Conservation (phyloP, 2,329 filamentous ascomycete species). For the Furcasterigmium furcatum region DNA sequence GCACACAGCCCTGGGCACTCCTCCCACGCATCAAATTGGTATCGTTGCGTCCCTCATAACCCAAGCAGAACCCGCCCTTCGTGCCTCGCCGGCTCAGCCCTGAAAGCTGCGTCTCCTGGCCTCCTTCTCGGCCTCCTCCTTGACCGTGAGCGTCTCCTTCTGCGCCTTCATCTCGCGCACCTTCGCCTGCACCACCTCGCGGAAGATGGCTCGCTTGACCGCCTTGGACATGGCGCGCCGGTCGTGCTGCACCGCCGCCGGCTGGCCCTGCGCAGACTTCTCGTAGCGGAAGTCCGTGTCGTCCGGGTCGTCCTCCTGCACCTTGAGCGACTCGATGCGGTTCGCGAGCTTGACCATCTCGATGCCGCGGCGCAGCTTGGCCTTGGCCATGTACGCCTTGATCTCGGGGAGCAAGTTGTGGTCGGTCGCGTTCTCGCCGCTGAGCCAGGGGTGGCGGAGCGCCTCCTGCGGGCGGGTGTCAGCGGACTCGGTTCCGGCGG, state of each 20-base stretch:
- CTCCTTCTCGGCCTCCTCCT: constrained; percentile 54
- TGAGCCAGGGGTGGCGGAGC: constrained; percentile 82
- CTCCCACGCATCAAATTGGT: background rate
- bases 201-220: constrained; percentile 74
- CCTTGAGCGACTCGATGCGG: constrained; percentile 90
- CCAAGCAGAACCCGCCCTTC: background rate
- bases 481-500: background rate
- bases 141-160: constrained; percentile 69
- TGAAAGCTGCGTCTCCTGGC: constrained; percentile 32
- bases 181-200: constrained; percentile 91
- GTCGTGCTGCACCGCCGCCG: constrained; percentile 51
- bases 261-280: constrained; percentile 46
- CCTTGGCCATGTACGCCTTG: constrained; percentile 87
- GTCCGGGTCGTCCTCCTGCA: constrained; percentile 81
- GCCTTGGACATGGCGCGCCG: constrained; percentile 38
- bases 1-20: no score
- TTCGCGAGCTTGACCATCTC: constrained; percentile 95
- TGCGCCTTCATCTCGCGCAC: constrained; percentile 88
- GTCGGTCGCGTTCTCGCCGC: constrained; percentile 85
- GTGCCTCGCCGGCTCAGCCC: constrained; percentile 4
- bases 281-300: constrained; percentile 59
- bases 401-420: constrained; percentile 98
- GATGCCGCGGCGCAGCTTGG: constrained; percentile 87
- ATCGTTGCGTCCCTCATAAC: background rate
- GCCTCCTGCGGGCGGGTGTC: constrained; percentile 54